Evolutionary conservation across 352 stramenopile genomes (phyloP), one percentile per base, ranked within the genome.

Genomic region (Phytophthora ohioensis): DNA sequence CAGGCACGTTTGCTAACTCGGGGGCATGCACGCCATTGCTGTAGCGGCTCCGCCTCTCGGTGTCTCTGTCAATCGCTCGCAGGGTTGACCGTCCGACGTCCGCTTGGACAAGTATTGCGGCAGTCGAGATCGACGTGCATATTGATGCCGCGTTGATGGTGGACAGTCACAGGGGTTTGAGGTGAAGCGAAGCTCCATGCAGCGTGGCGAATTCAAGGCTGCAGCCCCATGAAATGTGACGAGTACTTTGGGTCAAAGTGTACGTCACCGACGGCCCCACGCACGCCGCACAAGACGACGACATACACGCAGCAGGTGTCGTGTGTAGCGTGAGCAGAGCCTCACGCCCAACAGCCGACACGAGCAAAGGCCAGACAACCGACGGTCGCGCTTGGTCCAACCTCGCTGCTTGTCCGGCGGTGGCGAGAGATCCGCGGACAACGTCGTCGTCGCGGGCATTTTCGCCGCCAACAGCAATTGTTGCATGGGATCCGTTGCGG

Each of bases 31-130:
- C 58, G 47, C 53, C 27, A 60, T 59, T 46, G 56, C 42, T 47
- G 58, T 60, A 51, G 48, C 66, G 65, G 46, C 61, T 71, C 67
- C 67, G 61, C 67, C 68, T 75, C 68, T 71, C 55, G 62, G 47
- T 46, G 45, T 15, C 45, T 27, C 21, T 70, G 58, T 65, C 60
- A 63, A 74, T 65, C 51, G 61, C 13, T 51, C 27, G 36, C 36
- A 32, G 11, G 17, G 35, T 30, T 46, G 41, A 46, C 41, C 21
- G 54, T 17, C 41, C 34, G 45, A 74, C 45, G 67, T 69, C 49
- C 36, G 43, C 42, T 63, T 64, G 60, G 57, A 42, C 15, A 30
- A 38, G 46, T 36, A 51, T 53, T 35, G 53, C 27, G 31, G 57
- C 35, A 68, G 46, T 51, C 30, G 35, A 11, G 15, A 45, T 17